These are phyloP conservation scores for Raddia guianensis DNA, from an alignment of 176 grass and related monocot species.

Conservation along the genomic window DNA sequence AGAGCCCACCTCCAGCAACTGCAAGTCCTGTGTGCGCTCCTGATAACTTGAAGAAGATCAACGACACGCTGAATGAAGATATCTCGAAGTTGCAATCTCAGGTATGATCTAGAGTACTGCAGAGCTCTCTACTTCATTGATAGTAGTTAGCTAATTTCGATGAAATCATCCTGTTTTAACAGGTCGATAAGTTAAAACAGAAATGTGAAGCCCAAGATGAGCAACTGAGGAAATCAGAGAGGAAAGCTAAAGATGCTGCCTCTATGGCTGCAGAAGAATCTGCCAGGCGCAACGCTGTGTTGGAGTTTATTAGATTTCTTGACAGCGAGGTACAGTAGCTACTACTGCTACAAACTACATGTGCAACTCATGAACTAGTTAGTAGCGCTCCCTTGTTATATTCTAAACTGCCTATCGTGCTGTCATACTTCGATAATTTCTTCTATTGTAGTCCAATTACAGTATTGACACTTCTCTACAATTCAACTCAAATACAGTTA, in stretches of 20 bases:
- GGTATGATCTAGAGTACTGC: conserved; percentile 44
- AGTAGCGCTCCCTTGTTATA: background rate
- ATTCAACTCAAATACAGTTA: conserved; percentile 22
- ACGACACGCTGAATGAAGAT: conserved; percentile 69
- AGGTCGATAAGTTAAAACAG: conserved; percentile 66
- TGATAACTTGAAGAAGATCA: conserved; percentile 69
- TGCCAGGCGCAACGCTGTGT: conserved; percentile 51
- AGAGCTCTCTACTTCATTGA: background rate
- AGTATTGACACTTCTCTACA: conserved; percentile 24
- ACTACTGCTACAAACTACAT: background rate
- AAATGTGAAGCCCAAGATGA: conserved; percentile 73
- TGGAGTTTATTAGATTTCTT: conserved; percentile 71
- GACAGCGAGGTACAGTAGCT: conserved; percentile 63
- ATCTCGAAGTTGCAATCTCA: conserved; percentile 67
- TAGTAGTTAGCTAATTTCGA: conserved; percentile 10
- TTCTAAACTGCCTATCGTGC: background rate
- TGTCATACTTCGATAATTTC: conserved; percentile 6
- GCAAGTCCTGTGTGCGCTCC: conserved; percentile 50
- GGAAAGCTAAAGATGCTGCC: conserved; percentile 48
- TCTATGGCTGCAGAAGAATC: conserved; percentile 61
- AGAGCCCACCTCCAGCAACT: conserved; percentile 46
- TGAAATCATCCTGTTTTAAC: conserved; percentile 21
- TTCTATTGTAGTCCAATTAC: conserved; percentile 11
- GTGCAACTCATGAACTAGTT: conserved; percentile 20
- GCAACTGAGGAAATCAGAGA: conserved; percentile 56